phyloP scores from a whole-genome alignment of 164 flowering plant species.

The Vitis riparia region DNA sequence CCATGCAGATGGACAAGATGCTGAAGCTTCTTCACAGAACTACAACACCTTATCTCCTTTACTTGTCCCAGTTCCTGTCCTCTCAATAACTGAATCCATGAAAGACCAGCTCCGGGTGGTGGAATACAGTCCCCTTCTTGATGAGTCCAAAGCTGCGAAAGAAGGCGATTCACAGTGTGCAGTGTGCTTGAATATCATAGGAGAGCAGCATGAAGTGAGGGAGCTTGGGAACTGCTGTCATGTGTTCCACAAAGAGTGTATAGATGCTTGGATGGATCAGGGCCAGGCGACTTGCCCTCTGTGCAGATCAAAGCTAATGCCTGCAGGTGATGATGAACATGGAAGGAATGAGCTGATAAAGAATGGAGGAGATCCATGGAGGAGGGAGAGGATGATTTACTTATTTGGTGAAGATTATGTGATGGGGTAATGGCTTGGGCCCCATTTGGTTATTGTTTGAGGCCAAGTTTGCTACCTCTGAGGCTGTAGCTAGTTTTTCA shows the following conservation, averaged over 20 bases:
- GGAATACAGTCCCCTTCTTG: conserved; percentile 1
- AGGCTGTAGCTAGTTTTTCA: no score
- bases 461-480: no score
- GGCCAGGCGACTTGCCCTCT: conserved; percentile 25
- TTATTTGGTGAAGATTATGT: conserved; percentile 26
- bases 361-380: conserved; percentile 24
- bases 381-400: conserved; percentile 24
- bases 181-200: conserved; percentile 21
- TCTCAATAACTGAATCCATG: background rate
- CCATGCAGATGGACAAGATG: no score
- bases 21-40: background rate
- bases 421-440: background rate
- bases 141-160: background rate
- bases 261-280: conserved; percentile 32
- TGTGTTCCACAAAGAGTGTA: conserved; percentile 29
- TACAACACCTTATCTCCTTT: background rate
- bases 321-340: background rate
- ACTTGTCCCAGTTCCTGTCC: background rate
- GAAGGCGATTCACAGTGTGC: background rate
- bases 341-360: background rate
- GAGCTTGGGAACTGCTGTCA: conserved; percentile 25
- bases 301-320: conserved; percentile 18
- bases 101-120: conserved; percentile 13
- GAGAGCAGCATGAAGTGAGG: conserved; percentile 15
- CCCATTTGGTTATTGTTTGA: no score